phyloP scores from a whole-genome alignment of 2,329 filamentous ascomycete genomes.

The Phaeosphaeriaceae sp. region DNA sequence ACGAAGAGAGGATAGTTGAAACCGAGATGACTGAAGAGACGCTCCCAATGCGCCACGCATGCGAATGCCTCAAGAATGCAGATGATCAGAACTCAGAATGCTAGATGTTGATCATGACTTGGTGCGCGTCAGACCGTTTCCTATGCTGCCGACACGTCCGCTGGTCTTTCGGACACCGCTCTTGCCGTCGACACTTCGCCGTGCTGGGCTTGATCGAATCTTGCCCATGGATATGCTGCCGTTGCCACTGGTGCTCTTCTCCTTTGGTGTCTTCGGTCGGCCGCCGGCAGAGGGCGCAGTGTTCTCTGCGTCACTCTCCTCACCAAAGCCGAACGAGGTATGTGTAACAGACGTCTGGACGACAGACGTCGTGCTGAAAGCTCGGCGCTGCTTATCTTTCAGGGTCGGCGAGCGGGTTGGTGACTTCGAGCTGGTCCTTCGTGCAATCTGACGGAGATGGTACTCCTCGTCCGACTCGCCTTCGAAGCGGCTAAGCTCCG shows the following conservation, averaged over 20 bases:
- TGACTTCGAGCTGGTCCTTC: constrained; percentile 69
- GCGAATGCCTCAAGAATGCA: constrained; percentile 24
- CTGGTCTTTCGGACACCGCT: constrained; percentile 59
- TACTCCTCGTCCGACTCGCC: constrained; percentile 82
- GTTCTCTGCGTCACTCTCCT: constrained; percentile 58
- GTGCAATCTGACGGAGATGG: constrained; percentile 69
- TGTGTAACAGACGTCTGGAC: constrained; percentile 45
- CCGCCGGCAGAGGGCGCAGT: constrained; percentile 38
- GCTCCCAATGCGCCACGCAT: constrained; percentile 31
- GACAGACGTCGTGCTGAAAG: constrained; percentile 73
- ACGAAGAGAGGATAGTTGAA: constrained; percentile 13
- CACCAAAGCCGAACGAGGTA: constrained; percentile 42
- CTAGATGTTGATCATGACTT: constrained; percentile 33
- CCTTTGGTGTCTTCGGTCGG: constrained; percentile 54
- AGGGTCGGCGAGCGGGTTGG: constrained; percentile 64
- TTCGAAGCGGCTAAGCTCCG: constrained; percentile 64
- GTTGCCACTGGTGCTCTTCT: constrained; percentile 52
- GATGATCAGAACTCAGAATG: constrained; percentile 9
- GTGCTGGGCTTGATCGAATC: constrained; percentile 51
- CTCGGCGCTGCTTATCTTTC: constrained; percentile 71
- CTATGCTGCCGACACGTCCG: constrained; percentile 57
- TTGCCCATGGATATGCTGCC: constrained; percentile 56
- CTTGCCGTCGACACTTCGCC: constrained; percentile 57
- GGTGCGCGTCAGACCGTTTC: constrained; percentile 37
- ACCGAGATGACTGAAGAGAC: constrained; percentile 17